A percentile compares a stretch with the other conserved stretches of the same genome.
Conservation (phyloP, 805 yeast genomes). For the Ogataea saltuana region DNA sequence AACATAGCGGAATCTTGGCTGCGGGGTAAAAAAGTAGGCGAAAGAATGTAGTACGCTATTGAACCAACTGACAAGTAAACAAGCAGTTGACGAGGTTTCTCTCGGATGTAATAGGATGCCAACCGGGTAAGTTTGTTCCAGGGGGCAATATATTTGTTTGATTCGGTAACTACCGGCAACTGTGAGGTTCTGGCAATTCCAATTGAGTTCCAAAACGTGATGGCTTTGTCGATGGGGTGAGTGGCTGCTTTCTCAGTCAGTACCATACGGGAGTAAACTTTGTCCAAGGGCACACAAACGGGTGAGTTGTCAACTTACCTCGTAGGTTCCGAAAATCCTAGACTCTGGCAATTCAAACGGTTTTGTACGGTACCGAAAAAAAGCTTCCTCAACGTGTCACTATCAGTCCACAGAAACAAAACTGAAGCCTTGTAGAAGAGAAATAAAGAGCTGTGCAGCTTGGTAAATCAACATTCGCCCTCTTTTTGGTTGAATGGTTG, state of each 20-base stretch:
- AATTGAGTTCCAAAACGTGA: conserved; percentile 5
- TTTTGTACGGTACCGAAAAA: no score
- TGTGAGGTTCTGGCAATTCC: background rate
- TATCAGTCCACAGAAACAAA: no score
- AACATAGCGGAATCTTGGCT: conserved; percentile 17
- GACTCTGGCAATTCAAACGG: no score
- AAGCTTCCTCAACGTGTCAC: no score
- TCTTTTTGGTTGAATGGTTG: no score
- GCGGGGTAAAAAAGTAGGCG: conserved; percentile 24
- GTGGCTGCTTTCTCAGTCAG: background rate
- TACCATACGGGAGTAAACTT: conserved; percentile 2
- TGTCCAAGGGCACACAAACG: no score
- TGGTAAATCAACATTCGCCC: no score
- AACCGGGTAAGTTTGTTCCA: background rate
- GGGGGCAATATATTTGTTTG: background rate
- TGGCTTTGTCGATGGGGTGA: conserved; percentile 8
- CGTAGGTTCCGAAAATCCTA: no score
- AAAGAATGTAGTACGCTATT: conserved; percentile 15
- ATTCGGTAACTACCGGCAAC: background rate
- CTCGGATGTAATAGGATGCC: background rate
- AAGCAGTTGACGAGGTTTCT: background rate
- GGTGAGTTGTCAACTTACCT: no score
- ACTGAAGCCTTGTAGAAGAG: no score
- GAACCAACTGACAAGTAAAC: conserved; percentile 8
- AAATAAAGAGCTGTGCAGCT: no score